Percentiles rank a stretch among this genome's conserved stretches.
Evolutionary conservation across 345 rosid genomes (phyloP).

Genomic region (Passiflora organensis): DNA sequence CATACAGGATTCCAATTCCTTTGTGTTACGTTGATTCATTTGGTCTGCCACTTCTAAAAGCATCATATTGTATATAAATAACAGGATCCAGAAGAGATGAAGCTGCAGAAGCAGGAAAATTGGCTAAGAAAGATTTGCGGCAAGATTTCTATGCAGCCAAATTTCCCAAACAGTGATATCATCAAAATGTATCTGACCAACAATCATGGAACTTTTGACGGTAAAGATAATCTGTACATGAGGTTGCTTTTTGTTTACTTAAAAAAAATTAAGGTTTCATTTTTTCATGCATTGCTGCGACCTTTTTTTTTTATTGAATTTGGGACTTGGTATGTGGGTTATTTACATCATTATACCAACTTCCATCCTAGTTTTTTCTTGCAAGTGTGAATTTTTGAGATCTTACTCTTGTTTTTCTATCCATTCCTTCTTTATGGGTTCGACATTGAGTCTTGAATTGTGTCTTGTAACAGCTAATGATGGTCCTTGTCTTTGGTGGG

Average conservation of each 20-base stretch:
- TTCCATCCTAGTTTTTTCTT: background rate
- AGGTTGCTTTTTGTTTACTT: no score
- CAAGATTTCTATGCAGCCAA: conserved; percentile 48
- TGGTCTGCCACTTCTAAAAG: background rate
- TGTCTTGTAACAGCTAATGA: conserved; percentile 31
- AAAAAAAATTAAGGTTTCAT: no score
- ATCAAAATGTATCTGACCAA: conserved; percentile 56
- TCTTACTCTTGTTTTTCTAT: background rate
- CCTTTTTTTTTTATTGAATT: background rate
- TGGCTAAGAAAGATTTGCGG: conserved; percentile 72
- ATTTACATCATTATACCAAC: no score
- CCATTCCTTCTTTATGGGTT: background rate
- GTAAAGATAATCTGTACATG: conserved; percentile 17
- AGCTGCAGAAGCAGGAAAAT: conserved; percentile 47
- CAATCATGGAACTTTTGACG: conserved; percentile 41
- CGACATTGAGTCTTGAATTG: conserved; percentile 3
- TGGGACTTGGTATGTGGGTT: background rate
- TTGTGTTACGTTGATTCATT: no score
- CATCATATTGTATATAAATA: conserved; percentile 7
- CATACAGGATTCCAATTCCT: no score
- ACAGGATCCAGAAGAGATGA: conserved; percentile 51
- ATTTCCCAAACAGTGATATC: conserved; percentile 67
- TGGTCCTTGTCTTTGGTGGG: conserved; percentile 52
- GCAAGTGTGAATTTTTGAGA: background rate
- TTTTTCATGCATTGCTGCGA: background rate